Base-by-base conservation (phyloP, 2,329 filamentous ascomycete species). In the Alternaria arborescens region DNA sequence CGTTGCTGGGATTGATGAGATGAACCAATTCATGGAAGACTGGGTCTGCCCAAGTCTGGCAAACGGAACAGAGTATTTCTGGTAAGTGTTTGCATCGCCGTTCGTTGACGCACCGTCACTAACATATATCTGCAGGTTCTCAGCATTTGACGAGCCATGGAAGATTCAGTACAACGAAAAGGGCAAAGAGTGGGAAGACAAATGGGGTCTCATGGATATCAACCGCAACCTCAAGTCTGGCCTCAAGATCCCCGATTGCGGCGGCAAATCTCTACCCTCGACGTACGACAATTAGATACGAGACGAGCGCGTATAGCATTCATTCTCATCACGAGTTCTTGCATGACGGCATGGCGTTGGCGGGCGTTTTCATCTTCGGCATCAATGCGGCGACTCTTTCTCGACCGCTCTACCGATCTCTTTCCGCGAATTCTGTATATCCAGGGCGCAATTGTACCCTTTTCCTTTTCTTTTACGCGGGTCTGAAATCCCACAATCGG, bases 61-160 rank as follows among this genome's bases (percentile, higher is more conserved):
- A 24, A 97, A 97, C 72, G 91, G 89, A 46, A 97, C 93, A 2
- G 89, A 96, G 68, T 98, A 97, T 78, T 97, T 97, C 76, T 98
- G 94, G 94, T 89, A 78, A 78, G 85, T 77, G 52, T 32, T 12
- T 6, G 40, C 4, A 10, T 50, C 2, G 24, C 6, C 10, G 11
- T 24, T 7, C 18, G 16, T 24, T 28, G 36, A n/a, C 24, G 30
- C 46, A 53, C 11, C n/a, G 24, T n/a, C 12, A 20, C 58, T 64
- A 62, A 69, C 53, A 20, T 26, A 30, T 30, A 7, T 6, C 2
- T 51, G 24, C 61, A 88, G 87, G 88, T 97, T 98, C 77, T 92
- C 94, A 75, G 93, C 93, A 10, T 98, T 97, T 76, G 94, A 98
- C 76, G 94, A 98, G 83, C 93, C 93, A 3, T 98, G 94, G 94